Evolutionary conservation across 2,329 filamentous ascomycete species (phyloP), one percentile per base, ranked within the genome.

Genomic region (Apiospora malaysiana): DNA sequence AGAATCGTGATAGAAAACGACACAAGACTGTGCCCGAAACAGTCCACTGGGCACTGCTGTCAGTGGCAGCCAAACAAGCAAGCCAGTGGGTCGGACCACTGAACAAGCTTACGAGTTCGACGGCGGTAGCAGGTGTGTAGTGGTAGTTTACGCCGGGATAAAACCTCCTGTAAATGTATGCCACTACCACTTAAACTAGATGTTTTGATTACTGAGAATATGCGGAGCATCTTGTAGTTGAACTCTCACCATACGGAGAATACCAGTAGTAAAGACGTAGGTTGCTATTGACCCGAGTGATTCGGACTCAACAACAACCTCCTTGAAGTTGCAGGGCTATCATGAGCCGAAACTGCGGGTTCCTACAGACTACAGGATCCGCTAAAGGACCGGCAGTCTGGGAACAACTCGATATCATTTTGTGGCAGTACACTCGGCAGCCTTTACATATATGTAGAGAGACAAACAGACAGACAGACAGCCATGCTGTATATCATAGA

Each of bases 81-180:
- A 32, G 66, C 66, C 32, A 47, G 66, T 68, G 66, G 66, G 43
- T 47, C 66, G 66, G 66, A 43, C 66, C 66, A 68, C 66, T 68
- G 66, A 68, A 68, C 66, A 47, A 68, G 42, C 66, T 68, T 68
- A 37, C 66, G 56, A 63, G 56, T 63, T 63, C 32, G 40, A 63
- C 51, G 7, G 27, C 27, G 18, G 56, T 63, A 37, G 16, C 25
- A 51, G 10, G 3, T 32, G 6, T 32, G 49, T 18, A 16, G 27
- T 59, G 3, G 49, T 18, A 16, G 27, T 59, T 37, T 63, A 63
- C 18, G 21, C 56, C 56, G 56, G 56, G 56, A 63, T 63, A n/a
- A n/a, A 40, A 63, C 56, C 56, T 63, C 56, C 56, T 40, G 27
- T 40, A 12, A 5, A n/a, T 59, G n/a, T n/a, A n/a, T n/a, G n/a